These are phyloP conservation scores for Cutaneotrichosporon sp. DNA, from an alignment of 1,284 basidiomycete genomes.

Conservation along the genomic window DNA sequence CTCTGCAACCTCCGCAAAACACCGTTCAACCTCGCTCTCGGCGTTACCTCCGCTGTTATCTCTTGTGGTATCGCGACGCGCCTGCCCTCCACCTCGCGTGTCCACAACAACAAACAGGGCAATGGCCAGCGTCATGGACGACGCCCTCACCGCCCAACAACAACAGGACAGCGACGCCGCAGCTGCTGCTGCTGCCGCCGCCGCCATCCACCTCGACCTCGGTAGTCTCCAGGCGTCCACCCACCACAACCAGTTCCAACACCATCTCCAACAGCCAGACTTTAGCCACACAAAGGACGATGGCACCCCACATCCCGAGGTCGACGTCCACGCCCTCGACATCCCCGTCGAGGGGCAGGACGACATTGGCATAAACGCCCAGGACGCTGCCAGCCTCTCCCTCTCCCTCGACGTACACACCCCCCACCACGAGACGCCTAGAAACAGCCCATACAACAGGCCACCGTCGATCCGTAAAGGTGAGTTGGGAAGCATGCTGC, in stretches of 20 bases:
- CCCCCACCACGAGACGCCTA: conserved; percentile 7
- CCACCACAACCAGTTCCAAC: conserved; percentile 27
- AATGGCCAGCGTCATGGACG: conserved; percentile 22
- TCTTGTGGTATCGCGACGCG: no score
- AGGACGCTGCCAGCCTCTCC: conserved; percentile 23
- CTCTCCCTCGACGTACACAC: conserved; percentile 25
- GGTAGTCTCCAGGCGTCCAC: conserved; percentile 15
- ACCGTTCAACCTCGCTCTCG: no score
- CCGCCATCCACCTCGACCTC: conserved; percentile 31
- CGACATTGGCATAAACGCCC: conserved; percentile 8
- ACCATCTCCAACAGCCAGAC: conserved; percentile 39
- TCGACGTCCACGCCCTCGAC: conserved; percentile 19
- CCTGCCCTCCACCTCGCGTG: neutral
- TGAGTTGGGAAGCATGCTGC: conserved; percentile 12
- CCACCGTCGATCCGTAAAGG: conserved; percentile 45
- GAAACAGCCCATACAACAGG: conserved; percentile 19
- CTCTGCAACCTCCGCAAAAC: no score
- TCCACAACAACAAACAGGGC: conserved; percentile 8
- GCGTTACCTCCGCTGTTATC: neutral
- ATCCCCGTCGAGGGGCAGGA: conserved; percentile 19
- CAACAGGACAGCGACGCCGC: conserved; percentile 37
- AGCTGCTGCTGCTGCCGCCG: conserved; percentile 35
- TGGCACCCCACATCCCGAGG: conserved; percentile 12
- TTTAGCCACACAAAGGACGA: conserved; percentile 31
- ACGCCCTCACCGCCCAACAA: conserved; percentile 25